These are phyloP conservation scores for Termitomyces sp. DNA, from an alignment of 768 basidiomycete genomes.

Conservation along the genomic window DNA sequence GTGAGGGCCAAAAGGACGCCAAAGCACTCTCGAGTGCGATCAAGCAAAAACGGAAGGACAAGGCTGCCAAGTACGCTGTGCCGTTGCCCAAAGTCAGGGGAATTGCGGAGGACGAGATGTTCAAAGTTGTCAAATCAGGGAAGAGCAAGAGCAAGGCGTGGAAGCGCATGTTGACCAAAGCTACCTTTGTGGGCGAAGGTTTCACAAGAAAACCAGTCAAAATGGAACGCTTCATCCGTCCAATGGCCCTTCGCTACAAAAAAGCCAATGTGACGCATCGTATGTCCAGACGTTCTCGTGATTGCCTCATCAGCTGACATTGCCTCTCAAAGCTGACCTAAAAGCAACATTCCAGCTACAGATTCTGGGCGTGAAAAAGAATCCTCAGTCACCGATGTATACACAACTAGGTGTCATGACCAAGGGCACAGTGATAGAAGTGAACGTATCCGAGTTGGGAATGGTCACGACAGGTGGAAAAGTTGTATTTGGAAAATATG, in stretches of 20 bases:
- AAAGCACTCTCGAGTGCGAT: constrained; percentile 94
- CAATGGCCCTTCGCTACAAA: constrained; percentile 96
- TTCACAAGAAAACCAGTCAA: constrained; percentile 99
- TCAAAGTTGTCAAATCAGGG: constrained; percentile 98
- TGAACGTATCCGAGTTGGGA: constrained; percentile 97
- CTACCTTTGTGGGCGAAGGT: constrained; percentile 96
- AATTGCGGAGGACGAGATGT: constrained; percentile 99
- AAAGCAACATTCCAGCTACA: constrained; percentile 99
- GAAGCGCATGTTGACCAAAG: constrained; percentile 99
- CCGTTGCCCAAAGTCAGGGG: constrained; percentile 96
- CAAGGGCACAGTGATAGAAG: constrained; percentile 97
- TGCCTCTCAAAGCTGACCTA: constrained; percentile 68
- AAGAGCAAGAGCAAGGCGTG: constrained; percentile 95
- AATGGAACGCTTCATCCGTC: constrained; percentile 96
- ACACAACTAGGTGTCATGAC: constrained; percentile 96
- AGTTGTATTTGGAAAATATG: constrained; percentile 90
- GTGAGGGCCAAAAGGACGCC: constrained; percentile 97
- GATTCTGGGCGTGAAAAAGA: constrained; percentile 98
- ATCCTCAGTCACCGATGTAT: constrained; percentile 98
- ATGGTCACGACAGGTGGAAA: constrained; percentile 98
- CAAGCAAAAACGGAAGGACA: constrained; percentile 99
- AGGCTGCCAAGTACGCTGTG: constrained; percentile 96
- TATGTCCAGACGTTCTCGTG: constrained; percentile 32
- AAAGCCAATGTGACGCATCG: constrained; percentile 99
- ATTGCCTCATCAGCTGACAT: neutral